Base-by-base conservation (phyloP, 306 rosid species). In the Vicia sativa region DNA sequence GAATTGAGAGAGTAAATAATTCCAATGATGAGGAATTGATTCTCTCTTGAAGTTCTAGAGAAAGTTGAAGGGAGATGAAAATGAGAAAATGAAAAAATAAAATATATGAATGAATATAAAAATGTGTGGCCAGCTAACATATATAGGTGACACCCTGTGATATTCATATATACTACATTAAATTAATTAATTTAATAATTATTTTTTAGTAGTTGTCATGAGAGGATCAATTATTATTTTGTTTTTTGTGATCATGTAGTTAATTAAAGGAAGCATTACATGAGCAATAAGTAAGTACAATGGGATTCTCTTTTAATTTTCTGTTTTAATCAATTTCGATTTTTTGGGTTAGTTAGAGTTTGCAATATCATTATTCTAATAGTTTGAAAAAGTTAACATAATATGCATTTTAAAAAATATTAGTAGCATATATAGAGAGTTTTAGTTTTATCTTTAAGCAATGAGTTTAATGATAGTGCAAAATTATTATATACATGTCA, bases 101-200 rank as follows among this genome's bases (percentile, higher is more conserved):
- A 29, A 54, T 54, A 35, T 16, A 49, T 55, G 65, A 52, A 49
- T 55, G 65, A 52, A 72, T 78, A 78, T 66, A 42, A 78, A 89
- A 85, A 73, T 77, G 85, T 83, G 96, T 87, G 88, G 98, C 83
- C 88, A 86, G 95, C 96, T 84, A 90, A 81, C 81, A 55, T 64
- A 55, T 64, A 34, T 68, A 16, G 84, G 74, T 77, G 84, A 73
- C 79, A 69, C 68, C 84, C 84, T 81, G 80, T 84, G 80, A 77
- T 84, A 66, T 63, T 72, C 70, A 81, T 86, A 75, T 77, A 79
- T 79, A 52, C 63, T 63, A 43, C 50, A 65, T 62, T 58, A 66
- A 81, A 70, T 23, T 73, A 68, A 63, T 58, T 67, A 16, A 26
- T 19, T 58, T 49, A 28, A 29, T 77, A 18, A 57, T 50, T 68